These are phyloP conservation scores for Exophiala xenobiotica DNA, from an alignment of 2,329 filamentous ascomycete genomes.

Conservation along the genomic window DNA sequence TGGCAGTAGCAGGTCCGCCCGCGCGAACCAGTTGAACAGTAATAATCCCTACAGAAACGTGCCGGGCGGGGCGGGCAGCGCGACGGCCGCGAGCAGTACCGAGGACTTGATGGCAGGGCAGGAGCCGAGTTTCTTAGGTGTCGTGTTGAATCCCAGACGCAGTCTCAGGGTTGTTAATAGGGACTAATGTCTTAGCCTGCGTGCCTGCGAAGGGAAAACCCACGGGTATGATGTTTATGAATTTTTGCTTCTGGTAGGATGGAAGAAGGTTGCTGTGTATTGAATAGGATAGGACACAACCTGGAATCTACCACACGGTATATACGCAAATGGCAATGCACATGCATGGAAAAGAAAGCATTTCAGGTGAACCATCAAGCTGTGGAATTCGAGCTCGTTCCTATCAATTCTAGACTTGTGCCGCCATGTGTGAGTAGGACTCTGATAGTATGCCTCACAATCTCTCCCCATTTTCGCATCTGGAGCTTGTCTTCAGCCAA, in stretches of 20 bases:
- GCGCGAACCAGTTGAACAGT: constrained; percentile 34
- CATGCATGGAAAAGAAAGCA: constrained; percentile 1
- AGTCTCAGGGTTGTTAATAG: constrained; percentile 68
- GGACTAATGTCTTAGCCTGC: constrained; percentile 41
- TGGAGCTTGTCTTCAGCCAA: too few relatives aligned
- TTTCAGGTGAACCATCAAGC: too few relatives aligned
- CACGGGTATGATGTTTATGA: neutral
- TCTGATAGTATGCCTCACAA: too few relatives aligned
- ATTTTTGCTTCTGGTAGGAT: neutral
- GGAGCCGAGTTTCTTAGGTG: constrained; percentile 70
- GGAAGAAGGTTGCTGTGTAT: neutral
- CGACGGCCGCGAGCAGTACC: constrained; percentile 49
- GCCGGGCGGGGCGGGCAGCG: constrained; percentile 35
- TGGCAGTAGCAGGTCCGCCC: constrained; percentile 23
- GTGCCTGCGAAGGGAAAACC: neutral
- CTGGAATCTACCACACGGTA: neutral
- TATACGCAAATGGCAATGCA: neutral
- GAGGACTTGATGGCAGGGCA: constrained; percentile 62
- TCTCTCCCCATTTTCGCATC: too few relatives aligned
- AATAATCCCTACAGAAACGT: constrained; percentile 25
- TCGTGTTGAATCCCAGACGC: constrained; percentile 65
- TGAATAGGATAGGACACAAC: neutral
- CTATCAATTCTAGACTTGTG: too few relatives aligned
- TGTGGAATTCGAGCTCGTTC: too few relatives aligned
- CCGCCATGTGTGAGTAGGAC: too few relatives aligned